phyloP scores from a whole-genome alignment of 306 rosid genomes.

The Senna siamea region DNA sequence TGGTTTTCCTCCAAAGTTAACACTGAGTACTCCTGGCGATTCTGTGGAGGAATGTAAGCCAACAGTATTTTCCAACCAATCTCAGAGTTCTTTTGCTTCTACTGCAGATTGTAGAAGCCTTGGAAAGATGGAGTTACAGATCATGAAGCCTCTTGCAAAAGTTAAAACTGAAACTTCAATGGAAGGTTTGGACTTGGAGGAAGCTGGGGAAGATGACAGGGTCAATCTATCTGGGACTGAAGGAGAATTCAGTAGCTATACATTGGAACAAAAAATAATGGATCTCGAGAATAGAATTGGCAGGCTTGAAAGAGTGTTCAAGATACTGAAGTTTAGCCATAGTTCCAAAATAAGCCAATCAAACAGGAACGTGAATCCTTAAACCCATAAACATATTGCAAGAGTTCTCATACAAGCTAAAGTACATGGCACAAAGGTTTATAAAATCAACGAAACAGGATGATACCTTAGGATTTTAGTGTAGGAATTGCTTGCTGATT shows the following conservation, averaged over 20 bases:
- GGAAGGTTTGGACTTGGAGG: conserved; percentile 2
- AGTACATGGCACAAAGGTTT: conserved; percentile 1
- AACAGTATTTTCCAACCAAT: conserved; percentile 5
- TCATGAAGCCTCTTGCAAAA: background rate
- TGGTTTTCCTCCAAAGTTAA: too few species aligned
- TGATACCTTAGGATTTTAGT: background rate
- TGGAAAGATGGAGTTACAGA: background rate
- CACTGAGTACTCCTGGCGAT: too few species aligned
- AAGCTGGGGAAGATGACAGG: conserved; percentile 7
- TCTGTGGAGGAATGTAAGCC: background rate
- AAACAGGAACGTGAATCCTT: too few species aligned
- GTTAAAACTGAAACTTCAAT: conserved; percentile 10
- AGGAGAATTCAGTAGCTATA: background rate
- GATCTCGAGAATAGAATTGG: conserved; percentile 14
- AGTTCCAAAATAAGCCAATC: conserved; percentile 28
- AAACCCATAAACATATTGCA: background rate
- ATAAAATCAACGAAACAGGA: background rate
- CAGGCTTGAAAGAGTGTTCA: conserved; percentile 13
- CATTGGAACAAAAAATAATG: background rate
- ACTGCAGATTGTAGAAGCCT: conserved; percentile 12
- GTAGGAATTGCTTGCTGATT: background rate
- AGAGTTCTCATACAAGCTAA: too few species aligned
- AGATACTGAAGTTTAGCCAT: background rate
- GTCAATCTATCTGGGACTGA: background rate
- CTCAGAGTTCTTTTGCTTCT: conserved; percentile 22